Base-by-base conservation (phyloP, 179 eudicot genomes). In the Pouteria campechiana region DNA sequence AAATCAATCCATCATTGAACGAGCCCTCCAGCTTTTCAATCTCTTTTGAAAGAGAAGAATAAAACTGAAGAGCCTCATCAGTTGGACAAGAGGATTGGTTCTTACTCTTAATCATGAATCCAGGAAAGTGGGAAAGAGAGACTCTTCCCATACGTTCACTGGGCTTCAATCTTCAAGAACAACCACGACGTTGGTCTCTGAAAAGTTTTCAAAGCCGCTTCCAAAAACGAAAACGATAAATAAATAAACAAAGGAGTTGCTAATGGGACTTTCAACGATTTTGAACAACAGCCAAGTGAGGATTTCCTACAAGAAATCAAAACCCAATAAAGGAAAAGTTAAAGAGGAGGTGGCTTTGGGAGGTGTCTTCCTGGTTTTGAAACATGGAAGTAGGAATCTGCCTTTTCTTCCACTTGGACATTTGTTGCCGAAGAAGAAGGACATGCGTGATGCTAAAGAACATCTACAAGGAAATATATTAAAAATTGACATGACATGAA, bases 371-470 rank as follows among this genome's bases (percentile, higher is more conserved):
- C n/a, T n/a, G n/a, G n/a, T n/a, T 3, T 53, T 17, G 22, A 70
- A 70, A 48, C 75, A 70, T 29, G 67, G 46, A 5, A 58, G 44
- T 15, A 70, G 50, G 23, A 51, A 52, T 40, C 52, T 60, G 37
- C 71, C 72, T 64, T 60, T 65, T 29, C 28, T 8, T 12, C 41
- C 66, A 40, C 49, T 68, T 63, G 49, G 18, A 67, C 61, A 37
- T 54, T 38, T 45, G 35, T 34, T 45, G 59, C 41, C 50, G 36
- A 50, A 54, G 16, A 50, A 19, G 51, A 27, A n/a, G n/a, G n/a
- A n/a, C n/a, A 55, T 34, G 51, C 72, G 72, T 67, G 52, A 60
- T 60, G 32, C 40, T 25, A 8, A 61, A 54, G 59, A 61, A 45
- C 32, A 38, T 61, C n/a, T 33, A 25, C 43, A 50, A n/a, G 37